phyloP scores from a whole-genome alignment of 1,284 basidiomycete genomes.

The Fomitopsis betulina region DNA sequence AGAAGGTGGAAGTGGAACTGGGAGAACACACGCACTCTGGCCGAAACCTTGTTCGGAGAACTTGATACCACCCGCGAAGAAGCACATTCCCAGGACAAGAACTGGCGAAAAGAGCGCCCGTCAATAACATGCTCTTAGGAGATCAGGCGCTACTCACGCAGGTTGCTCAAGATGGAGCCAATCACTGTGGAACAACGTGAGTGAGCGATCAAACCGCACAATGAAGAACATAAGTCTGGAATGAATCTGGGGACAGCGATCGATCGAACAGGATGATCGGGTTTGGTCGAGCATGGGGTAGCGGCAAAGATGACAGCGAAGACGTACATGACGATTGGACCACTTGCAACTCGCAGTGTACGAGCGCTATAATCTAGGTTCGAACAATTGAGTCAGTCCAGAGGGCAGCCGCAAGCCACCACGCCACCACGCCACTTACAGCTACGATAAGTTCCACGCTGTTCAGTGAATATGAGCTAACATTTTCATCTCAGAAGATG shows the following conservation, averaged over 20 bases:
- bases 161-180: conserved; percentile 79
- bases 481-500: background rate
- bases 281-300: background rate
- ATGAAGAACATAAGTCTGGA: conserved; percentile 3
- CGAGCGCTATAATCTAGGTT: conserved; percentile 71
- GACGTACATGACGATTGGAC: conserved; percentile 79
- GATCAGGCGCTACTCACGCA: conserved; percentile 41
- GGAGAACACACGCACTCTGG: conserved; percentile 38
- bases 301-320: conserved; percentile 36
- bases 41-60: conserved; percentile 76
- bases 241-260: background rate
- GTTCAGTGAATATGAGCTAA: conserved; percentile 2
- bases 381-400: conserved; percentile 10
- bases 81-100: conserved; percentile 81
- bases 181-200: conserved; percentile 44
- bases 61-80: conserved; percentile 65
- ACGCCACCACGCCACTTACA: conserved; percentile 35
- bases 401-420: background rate
- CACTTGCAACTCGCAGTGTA: conserved; percentile 76
- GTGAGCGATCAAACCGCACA: background rate
- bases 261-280: background rate
- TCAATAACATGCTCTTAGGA: background rate
- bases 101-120: conserved; percentile 33
- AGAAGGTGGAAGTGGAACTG: conserved; percentile 1
- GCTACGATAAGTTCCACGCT: conserved; percentile 81